phyloP scores from a whole-genome alignment of 106 monocot genomes.

The Alisma plantagoaquatica region DNA sequence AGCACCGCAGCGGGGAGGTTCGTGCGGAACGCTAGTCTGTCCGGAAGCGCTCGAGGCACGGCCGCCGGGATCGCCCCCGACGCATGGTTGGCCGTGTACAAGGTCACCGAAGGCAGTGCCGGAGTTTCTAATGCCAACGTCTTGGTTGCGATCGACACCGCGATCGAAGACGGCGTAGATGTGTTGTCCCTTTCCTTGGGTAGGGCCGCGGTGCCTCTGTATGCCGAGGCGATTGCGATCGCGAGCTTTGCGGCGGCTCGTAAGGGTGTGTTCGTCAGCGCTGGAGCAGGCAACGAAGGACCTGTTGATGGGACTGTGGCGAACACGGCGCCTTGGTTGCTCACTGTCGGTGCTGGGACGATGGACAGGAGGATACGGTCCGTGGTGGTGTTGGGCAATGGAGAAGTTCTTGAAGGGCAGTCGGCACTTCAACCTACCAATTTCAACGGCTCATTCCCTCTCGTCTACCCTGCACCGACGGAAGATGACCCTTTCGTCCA shows the following conservation, averaged over 20 bases:
- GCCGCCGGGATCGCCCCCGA: constrained; percentile 9
- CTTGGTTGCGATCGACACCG: constrained; percentile 1
- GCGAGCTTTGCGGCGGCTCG: constrained; percentile 26
- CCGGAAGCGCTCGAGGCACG: constrained; percentile 5
- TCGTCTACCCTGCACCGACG: background rate
- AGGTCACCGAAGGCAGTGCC: too few relatives aligned
- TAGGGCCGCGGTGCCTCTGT: constrained; percentile 7
- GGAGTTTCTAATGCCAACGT: background rate
- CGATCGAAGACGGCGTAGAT: constrained; percentile 11
- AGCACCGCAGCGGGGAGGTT: constrained; percentile 8
- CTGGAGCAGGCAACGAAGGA: constrained; percentile 35
- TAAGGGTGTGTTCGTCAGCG: constrained; percentile 36
- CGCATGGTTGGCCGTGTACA: constrained; percentile 13
- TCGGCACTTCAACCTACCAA: constrained; percentile 1
- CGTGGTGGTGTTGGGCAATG: too few relatives aligned
- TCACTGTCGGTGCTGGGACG: constrained; percentile 37
- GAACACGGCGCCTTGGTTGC: constrained; percentile 44
- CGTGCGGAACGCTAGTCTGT: background rate
- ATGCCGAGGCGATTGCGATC: constrained; percentile 18
- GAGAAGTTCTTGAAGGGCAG: constrained; percentile 2
- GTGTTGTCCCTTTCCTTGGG: constrained; percentile 36
- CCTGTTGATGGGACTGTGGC: constrained; percentile 9
- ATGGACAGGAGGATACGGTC: constrained; percentile 6
- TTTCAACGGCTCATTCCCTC: background rate
- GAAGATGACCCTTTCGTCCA: too few relatives aligned